Conservation (phyloP, 176 grass and related monocot genomes). For the Zoysia japonica region DNA sequence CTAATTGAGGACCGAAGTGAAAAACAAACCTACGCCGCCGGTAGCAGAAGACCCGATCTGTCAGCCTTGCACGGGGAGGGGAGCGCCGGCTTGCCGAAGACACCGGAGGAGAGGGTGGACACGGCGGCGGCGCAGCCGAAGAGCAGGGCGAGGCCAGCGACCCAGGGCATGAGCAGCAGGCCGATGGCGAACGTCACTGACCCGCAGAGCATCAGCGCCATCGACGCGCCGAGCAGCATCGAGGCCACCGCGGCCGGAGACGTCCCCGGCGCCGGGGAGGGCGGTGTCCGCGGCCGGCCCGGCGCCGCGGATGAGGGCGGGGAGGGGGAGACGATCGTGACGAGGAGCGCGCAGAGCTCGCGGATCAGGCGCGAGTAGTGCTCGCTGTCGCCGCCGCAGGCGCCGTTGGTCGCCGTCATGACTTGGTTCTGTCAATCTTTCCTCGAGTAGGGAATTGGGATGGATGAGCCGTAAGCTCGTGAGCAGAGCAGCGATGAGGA, state of each 20-base stretch:
- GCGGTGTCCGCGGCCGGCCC: neutral
- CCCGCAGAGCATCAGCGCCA: slow-evolving; percentile 87
- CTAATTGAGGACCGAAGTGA: neutral
- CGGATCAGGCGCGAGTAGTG: slow-evolving; percentile 55
- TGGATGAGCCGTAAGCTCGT: neutral
- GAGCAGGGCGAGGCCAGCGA: slow-evolving; percentile 64
- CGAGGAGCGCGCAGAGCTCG: slow-evolving; percentile 65
- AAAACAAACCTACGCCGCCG: neutral
- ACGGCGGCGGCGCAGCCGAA: slow-evolving; percentile 69
- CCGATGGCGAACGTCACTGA: slow-evolving; percentile 86
- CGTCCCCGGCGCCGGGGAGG: neutral
- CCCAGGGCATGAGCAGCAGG: slow-evolving; percentile 85
- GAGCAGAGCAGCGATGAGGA: neutral
- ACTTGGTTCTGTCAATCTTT: neutral
- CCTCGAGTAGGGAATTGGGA: neutral
- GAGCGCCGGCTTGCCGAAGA: slow-evolving; percentile 42
- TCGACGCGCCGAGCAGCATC: slow-evolving; percentile 68
- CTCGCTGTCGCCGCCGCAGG: slow-evolving; percentile 20
- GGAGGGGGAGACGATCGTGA: slow-evolving; percentile 43
- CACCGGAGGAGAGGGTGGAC: slow-evolving; percentile 60
- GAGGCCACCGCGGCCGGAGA: slow-evolving; percentile 52
- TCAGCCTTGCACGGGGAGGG: neutral
- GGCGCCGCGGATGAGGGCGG: neutral
- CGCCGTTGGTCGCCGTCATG: slow-evolving; percentile 30
- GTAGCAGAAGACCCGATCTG: neutral